Evolutionary conservation across 2,329 filamentous ascomycete species (phyloP).

Genomic region (Trichocomaceae sp.): DNA sequence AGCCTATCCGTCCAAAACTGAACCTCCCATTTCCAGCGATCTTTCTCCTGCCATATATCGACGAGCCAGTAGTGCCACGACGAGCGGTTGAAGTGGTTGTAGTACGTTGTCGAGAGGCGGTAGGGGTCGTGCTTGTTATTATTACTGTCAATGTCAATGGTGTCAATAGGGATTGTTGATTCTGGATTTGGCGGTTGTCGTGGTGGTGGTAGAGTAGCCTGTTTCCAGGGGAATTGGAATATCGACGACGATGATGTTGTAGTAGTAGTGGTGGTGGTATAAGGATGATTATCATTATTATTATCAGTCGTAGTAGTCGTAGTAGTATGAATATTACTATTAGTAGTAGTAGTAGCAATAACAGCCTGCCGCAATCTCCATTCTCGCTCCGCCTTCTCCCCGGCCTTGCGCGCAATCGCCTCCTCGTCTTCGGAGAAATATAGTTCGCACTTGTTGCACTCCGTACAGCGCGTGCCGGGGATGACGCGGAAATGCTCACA

Average conservation of each 20-base stretch:
- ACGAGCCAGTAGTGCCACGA: slow-evolving; percentile 29
- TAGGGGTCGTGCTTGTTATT: background rate
- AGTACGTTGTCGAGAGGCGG: background rate
- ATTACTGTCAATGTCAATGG: background rate
- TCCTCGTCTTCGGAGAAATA: slow-evolving; percentile 67
- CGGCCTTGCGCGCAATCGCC: slow-evolving; percentile 59
- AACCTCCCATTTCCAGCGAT: slow-evolving; percentile 36
- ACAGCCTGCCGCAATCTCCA: slow-evolving; percentile 61
- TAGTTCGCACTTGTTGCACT: slow-evolving; percentile 76
- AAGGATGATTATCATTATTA: slow-evolving; percentile 14
- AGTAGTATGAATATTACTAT: slow-evolving; percentile 21
- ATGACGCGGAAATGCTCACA: slow-evolving; percentile 89
- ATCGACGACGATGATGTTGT: background rate
- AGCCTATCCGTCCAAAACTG: slow-evolving; percentile 36
- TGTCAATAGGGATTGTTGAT: background rate
- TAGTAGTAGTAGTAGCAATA: slow-evolving; percentile 16
- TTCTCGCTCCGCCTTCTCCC: slow-evolving; percentile 62
- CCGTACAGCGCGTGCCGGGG: slow-evolving; percentile 65
- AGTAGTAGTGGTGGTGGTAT: background rate
- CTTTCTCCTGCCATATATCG: slow-evolving; percentile 33
- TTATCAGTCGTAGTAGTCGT: too few species aligned
- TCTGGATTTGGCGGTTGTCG: background rate
- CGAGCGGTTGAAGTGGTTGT: slow-evolving; percentile 3
- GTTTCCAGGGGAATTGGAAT: background rate
- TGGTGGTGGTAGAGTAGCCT: background rate